A percentile compares a stretch with the other conserved stretches of the same genome.
Conservation (phyloP, 2,329 filamentous ascomycete species). For the Ophiostoma australiae region DNA sequence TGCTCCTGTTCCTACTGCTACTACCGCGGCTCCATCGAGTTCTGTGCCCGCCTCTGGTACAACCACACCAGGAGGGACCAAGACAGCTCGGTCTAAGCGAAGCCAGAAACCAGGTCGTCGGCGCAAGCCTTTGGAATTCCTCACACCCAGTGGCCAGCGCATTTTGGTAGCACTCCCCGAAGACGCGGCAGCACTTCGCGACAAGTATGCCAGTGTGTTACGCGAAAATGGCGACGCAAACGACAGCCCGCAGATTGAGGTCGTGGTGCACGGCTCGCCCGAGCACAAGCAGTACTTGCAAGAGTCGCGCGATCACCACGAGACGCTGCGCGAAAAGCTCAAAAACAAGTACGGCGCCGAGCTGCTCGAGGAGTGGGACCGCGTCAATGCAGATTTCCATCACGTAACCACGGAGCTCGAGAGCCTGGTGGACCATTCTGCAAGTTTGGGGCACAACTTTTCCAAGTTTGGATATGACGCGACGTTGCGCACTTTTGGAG, state of each 20-base stretch:
- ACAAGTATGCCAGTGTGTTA: slow-evolving; percentile 37
- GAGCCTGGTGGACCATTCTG: slow-evolving; percentile 45
- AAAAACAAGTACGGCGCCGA: slow-evolving; percentile 46
- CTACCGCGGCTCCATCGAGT: neutral
- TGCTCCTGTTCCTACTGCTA: neutral
- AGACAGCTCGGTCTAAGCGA: neutral
- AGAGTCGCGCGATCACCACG: slow-evolving; percentile 50
- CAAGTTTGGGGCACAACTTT: slow-evolving; percentile 55
- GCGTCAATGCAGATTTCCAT: slow-evolving; percentile 50
- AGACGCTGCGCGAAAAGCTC: slow-evolving; percentile 43
- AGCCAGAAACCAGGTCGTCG: slow-evolving; percentile 26
- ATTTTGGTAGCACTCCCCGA: slow-evolving; percentile 55
- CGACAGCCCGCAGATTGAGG: slow-evolving; percentile 43
- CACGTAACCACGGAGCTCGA: slow-evolving; percentile 50
- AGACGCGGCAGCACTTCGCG: slow-evolving; percentile 46
- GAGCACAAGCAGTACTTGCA: slow-evolving; percentile 46
- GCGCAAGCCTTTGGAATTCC: slow-evolving; percentile 47
- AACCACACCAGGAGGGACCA: slow-evolving; percentile 1
- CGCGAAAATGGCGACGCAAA: slow-evolving; percentile 21
- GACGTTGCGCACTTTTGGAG: slow-evolving; percentile 45
- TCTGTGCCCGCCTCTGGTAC: slow-evolving; percentile 18
- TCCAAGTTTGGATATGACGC: slow-evolving; percentile 59
- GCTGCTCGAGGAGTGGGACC: slow-evolving; percentile 51
- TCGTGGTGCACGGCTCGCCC: slow-evolving; percentile 54
- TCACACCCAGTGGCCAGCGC: slow-evolving; percentile 51